Conservation (phyloP, 2,329 filamentous ascomycete species). For the Neocatenulostroma microsporum region DNA sequence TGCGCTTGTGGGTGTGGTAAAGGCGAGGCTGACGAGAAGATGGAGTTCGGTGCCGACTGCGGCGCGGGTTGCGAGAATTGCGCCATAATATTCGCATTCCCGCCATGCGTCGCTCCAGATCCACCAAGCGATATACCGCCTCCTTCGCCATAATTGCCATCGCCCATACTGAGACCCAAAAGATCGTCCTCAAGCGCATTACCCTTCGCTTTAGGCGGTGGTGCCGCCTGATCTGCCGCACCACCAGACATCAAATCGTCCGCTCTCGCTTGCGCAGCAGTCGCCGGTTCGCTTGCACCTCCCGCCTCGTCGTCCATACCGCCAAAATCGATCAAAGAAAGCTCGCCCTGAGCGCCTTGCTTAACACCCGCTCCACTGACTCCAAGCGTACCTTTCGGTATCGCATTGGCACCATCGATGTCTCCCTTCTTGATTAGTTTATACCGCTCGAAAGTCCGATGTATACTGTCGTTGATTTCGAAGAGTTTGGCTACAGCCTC, state of each 20-base stretch:
- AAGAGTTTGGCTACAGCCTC: conserved; percentile 92
- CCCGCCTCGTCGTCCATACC: conserved; percentile 46
- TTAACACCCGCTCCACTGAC: conserved; percentile 56
- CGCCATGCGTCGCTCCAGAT: conserved; percentile 49
- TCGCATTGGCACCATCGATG: conserved; percentile 69
- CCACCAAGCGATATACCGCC: conserved; percentile 81
- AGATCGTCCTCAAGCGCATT: conserved; percentile 81
- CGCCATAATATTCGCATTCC: conserved; percentile 30
- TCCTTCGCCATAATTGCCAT: conserved; percentile 60
- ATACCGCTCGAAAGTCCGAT: conserved; percentile 90
- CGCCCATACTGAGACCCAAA: conserved; percentile 74
- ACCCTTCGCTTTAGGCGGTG: conserved; percentile 40
- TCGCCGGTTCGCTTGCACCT: conserved; percentile 17
- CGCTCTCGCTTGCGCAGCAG: conserved; percentile 31
- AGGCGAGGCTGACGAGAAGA: conserved; percentile 20
- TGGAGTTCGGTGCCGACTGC: conserved; percentile 24
- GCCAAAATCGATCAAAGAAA: conserved; percentile 91
- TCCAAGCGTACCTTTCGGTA: conserved; percentile 71
- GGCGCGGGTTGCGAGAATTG: conserved; percentile 24
- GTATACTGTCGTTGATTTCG: conserved; percentile 98
- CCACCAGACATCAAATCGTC: conserved; percentile 35
- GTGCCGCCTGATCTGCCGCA: conserved; percentile 58
- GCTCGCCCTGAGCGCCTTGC: conserved; percentile 63
- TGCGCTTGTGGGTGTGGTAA: conserved; percentile 32
- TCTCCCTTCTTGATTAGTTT: conserved; percentile 95